Evolutionary conservation across 1,139 yeast genomes (phyloP).

Genomic region (Maudiozyma humilis): DNA sequence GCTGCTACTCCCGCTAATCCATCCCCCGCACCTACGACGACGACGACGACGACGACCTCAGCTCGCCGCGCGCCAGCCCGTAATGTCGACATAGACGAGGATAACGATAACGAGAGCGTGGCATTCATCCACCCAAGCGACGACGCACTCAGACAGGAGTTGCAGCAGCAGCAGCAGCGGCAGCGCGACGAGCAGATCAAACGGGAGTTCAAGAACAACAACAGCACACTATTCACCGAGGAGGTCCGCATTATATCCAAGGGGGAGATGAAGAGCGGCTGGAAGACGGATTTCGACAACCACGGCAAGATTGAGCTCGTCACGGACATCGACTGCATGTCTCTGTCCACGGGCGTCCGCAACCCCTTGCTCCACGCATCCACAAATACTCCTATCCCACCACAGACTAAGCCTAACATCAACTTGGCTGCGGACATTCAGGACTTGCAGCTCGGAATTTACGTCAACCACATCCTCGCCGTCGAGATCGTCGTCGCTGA

Average conservation of each 20-base stretch:
- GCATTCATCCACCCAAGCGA: slow-evolving; percentile 35
- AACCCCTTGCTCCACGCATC: slow-evolving; percentile 33
- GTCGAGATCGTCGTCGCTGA: slow-evolving; percentile 92
- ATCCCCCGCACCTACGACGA: neutral
- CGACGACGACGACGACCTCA: neutral
- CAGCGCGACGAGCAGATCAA: slow-evolving; percentile 28
- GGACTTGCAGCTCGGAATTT: slow-evolving; percentile 73
- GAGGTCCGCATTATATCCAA: slow-evolving; percentile 64
- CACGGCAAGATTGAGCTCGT: slow-evolving; percentile 70
- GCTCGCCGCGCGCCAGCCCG: neutral
- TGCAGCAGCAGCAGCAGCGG: slow-evolving; percentile 29
- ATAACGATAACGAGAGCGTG: slow-evolving; percentile 15
- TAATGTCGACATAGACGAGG: slow-evolving; percentile 16
- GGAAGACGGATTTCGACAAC: slow-evolving; percentile 85
- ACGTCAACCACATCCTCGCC: slow-evolving; percentile 64
- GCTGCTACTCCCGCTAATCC: neutral
- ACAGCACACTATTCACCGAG: slow-evolving; percentile 48
- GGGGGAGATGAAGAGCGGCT: slow-evolving; percentile 80
- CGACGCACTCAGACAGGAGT: slow-evolving; percentile 34
- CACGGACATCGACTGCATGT: slow-evolving; percentile 54
- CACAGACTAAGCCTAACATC: slow-evolving; percentile 30
- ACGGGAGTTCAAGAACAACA: slow-evolving; percentile 27
- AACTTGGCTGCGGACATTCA: slow-evolving; percentile 72
- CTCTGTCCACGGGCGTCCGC: slow-evolving; percentile 49
- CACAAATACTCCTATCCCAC: slow-evolving; percentile 22